These are phyloP conservation scores for Citrus trifoliata DNA, from an alignment of 345 rosid genomes.

Conservation along the genomic window DNA sequence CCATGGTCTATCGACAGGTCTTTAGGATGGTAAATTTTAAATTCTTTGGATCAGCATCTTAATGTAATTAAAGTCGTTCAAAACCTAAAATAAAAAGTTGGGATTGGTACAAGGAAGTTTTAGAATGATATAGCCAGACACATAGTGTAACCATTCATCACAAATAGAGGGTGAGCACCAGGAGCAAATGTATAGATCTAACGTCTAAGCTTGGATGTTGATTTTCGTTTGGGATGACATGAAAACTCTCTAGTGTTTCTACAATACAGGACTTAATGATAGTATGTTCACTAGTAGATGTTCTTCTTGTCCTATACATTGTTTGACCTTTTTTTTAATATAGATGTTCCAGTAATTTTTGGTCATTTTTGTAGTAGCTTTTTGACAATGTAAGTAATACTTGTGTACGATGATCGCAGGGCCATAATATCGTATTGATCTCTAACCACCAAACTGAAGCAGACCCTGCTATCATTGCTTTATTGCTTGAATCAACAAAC, in stretches of 20 bases:
- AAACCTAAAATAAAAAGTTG: not conserved
- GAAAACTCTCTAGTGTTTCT: not conserved
- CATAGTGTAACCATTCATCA: not conserved
- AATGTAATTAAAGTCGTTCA: not conserved
- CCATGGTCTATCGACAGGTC: not conserved
- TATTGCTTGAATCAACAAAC: conserved; percentile 76
- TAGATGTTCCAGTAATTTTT: not conserved
- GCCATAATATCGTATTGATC: conserved; percentile 80
- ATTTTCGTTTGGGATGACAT: not conserved
- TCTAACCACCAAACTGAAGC: conserved; percentile 99
- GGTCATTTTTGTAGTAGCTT: not conserved
- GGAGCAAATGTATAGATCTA: not conserved
- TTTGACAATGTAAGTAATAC: conserved; percentile 10
- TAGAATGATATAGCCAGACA: not conserved
- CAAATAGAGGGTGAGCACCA: not conserved
- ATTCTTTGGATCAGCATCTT: not conserved
- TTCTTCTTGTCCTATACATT: not conserved
- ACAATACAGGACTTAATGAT: not conserved
- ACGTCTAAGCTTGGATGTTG: not conserved
- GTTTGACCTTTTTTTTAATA: not conserved
- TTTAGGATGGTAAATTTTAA: not conserved
- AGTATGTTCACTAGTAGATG: not conserved
- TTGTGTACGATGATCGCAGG: conserved; percentile 48
- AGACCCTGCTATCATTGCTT: conserved; percentile 85
- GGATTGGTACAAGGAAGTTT: not conserved